Percentiles rank a stretch among this genome's conserved stretches.
Conservation (phyloP, 2,329 filamentous ascomycete species). For the Parasarocladium wereldwijsianum region DNA sequence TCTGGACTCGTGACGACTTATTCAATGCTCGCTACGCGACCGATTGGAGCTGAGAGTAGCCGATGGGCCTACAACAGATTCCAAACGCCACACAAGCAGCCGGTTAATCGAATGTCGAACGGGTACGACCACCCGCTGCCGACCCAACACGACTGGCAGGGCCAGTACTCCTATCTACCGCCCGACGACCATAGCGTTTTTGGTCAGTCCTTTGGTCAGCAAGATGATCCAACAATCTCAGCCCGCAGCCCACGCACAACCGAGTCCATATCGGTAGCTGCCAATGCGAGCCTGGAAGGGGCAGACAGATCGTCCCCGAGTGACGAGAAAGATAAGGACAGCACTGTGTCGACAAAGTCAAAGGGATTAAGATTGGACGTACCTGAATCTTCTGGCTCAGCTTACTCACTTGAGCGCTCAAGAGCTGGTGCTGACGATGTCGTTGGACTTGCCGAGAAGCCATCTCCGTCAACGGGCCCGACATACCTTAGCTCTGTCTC, state of each 20-base stretch:
- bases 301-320: background rate
- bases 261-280: background rate
- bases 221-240: constrained; percentile 13
- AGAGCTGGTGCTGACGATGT: no score
- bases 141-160: constrained; percentile 42
- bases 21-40: constrained; percentile 42
- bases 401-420: no score
- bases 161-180: constrained; percentile 35
- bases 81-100: constrained; percentile 29
- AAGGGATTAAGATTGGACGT: background rate
- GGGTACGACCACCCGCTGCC: constrained; percentile 35
- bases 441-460: constrained; percentile 23
- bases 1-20: background rate
- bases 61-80: constrained; percentile 40
- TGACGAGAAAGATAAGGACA: background rate
- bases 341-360: background rate
- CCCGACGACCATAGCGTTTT: constrained; percentile 29
- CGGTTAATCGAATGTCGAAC: constrained; percentile 42
- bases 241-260: constrained; percentile 19
- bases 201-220: constrained; percentile 28
- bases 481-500: constrained; percentile 25
- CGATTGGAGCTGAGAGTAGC: constrained; percentile 36
- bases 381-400: no score
- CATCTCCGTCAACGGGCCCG: constrained; percentile 22
- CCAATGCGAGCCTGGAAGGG: constrained; percentile 2